phyloP scores from a whole-genome alignment of 1,284 basidiomycete genomes.

The Ganoderma meredithae region DNA sequence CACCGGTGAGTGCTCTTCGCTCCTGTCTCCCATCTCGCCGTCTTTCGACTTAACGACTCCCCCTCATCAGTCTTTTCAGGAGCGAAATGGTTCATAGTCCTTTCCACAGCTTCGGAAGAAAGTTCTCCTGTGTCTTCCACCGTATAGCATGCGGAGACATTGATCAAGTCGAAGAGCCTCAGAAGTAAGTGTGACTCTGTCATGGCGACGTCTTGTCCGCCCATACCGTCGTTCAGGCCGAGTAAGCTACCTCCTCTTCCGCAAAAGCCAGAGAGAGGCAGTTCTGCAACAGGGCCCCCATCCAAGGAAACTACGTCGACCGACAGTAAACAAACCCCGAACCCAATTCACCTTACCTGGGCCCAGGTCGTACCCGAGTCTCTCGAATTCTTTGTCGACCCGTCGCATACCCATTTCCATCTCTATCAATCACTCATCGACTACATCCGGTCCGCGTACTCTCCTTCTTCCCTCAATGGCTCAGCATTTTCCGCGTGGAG shows the following conservation, averaged over 20 bases:
- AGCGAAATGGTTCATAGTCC: slow-evolving; percentile 4
- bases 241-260: slow-evolving; percentile 4
- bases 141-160: slow-evolving; percentile 8
- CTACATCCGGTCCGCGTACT: slow-evolving; percentile 1
- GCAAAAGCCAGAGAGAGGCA: neutral
- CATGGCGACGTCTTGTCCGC: neutral
- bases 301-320: neutral
- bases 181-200: neutral
- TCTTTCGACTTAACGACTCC: neutral
- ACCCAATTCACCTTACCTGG: neutral
- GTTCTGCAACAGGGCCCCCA: neutral
- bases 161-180: slow-evolving; percentile 3
- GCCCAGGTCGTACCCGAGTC: slow-evolving; percentile 6
- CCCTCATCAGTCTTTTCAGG: neutral
- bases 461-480: slow-evolving; percentile 2
- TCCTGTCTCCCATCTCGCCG: neutral
- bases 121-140: slow-evolving; percentile 6
- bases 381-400: slow-evolving; percentile 6
- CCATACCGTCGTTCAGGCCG: neutral
- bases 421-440: slow-evolving; percentile 11
- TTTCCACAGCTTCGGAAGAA: slow-evolving; percentile 6
- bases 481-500: slow-evolving; percentile 3
- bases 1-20: neutral
- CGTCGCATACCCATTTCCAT: slow-evolving; percentile 5
- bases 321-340: neutral